phyloP scores from a whole-genome alignment of 208 protist species.

The Trypanosoma conorhini region DNA sequence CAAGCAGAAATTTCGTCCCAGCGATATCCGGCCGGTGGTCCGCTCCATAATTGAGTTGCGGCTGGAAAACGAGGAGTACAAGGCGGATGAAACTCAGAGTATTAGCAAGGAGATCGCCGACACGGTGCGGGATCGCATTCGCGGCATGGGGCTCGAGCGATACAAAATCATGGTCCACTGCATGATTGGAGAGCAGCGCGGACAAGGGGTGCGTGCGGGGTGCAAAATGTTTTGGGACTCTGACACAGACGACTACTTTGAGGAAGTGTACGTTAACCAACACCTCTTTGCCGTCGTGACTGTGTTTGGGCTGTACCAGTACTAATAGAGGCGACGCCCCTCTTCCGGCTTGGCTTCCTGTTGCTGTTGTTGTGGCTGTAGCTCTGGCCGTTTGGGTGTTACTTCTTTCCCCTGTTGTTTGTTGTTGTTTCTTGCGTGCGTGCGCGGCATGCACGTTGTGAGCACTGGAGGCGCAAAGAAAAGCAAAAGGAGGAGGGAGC shows the following conservation, averaged over 20 bases:
- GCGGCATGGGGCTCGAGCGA: conserved; percentile 81
- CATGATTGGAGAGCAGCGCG: conserved; percentile 94
- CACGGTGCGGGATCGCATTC: conserved; percentile 82
- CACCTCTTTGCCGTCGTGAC: conserved; percentile 92
- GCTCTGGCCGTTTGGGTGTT: not conserved
- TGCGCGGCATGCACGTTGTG: not conserved
- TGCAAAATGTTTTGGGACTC: conserved; percentile 97
- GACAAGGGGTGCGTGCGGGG: conserved; percentile 88
- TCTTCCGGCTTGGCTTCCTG: not conserved
- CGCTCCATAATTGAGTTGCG: conserved; percentile 72
- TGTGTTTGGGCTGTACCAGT: conserved; percentile 94
- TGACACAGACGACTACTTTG: conserved; percentile 94
- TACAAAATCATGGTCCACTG: conserved; percentile 95
- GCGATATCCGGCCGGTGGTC: conserved; percentile 80
- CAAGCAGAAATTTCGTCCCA: conserved; percentile 81
- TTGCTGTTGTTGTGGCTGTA: no score
- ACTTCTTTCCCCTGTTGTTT: conserved; percentile 8
- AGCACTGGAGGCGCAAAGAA: not conserved
- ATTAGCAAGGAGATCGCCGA: conserved; percentile 94
- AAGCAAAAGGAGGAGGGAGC: not conserved
- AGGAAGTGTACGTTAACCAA: conserved; percentile 91
- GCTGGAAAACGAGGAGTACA: conserved; percentile 89
- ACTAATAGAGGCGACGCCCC: conserved; percentile 39
- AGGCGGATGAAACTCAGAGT: conserved; percentile 89
- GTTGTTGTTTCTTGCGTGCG: not conserved